Evolutionary conservation across 345 rosid genomes (phyloP).

Genomic region (Syzygium aromaticum): DNA sequence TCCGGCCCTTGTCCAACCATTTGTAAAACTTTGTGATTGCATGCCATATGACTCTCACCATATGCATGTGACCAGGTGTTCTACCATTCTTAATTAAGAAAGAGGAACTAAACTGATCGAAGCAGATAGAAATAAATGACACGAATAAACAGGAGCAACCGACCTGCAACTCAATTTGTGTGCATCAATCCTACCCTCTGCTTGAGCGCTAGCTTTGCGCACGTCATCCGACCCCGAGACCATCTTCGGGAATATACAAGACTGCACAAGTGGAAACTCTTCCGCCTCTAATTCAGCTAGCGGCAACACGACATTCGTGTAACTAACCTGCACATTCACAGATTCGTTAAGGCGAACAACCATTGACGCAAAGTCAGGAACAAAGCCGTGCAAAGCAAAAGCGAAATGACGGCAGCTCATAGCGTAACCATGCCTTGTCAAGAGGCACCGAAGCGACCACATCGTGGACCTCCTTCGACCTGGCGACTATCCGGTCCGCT

Average conservation of each 20-base stretch:
- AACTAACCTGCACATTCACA: conserved; percentile 52
- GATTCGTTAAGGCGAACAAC: not conserved
- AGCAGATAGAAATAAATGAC: not conserved
- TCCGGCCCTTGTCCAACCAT: not conserved
- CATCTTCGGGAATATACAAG: conserved; percentile 66
- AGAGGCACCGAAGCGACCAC: conserved; percentile 69
- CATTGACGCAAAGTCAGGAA: not conserved
- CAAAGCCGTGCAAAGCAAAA: not conserved
- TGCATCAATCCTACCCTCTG: conserved; percentile 62
- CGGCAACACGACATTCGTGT: conserved; percentile 61
- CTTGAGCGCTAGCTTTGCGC: conserved; percentile 75
- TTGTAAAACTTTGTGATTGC: not conserved
- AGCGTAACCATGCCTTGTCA: conserved; percentile 41
- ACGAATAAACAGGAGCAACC: not conserved
- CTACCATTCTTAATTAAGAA: not conserved
- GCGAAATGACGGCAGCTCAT: not conserved
- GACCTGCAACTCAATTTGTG: conserved; percentile 70
- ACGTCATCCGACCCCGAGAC: conserved; percentile 49
- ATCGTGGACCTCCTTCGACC: conserved; percentile 67
- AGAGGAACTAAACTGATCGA: not conserved
- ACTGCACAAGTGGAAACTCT: conserved; percentile 63
- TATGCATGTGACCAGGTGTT: not conserved
- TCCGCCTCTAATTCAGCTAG: conserved; percentile 70
- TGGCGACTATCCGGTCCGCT: conserved; percentile 49
- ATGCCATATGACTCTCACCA: not conserved